Evolutionary conservation across 139 green algal genomes (phyloP), one percentile per base, ranked within the genome.

Genomic region (Micractinium sp.): DNA sequence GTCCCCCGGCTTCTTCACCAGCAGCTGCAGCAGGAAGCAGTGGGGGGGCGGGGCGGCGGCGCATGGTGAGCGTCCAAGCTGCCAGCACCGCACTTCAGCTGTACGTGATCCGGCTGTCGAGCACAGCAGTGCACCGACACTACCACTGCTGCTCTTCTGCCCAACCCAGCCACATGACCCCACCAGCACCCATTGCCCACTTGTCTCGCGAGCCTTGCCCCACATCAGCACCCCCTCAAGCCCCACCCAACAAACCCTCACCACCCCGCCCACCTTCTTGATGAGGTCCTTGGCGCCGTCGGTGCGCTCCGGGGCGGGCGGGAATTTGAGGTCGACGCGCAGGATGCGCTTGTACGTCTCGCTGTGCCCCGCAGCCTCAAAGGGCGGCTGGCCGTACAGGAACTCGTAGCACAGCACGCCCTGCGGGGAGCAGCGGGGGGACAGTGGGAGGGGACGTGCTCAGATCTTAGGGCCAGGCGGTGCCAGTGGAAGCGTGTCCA

Each of bases 381-480:
- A 99, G 67, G 98, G 98, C 12, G 98, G 96, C 23, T 87, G 66
- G 38, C 98, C 98, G 69, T 94, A 97, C 75, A 99, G 92, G 91
- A 99, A 99, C 95, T 99, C 98, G 89, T 98, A 99, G 78, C 93
- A 95, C 41, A 99, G 95, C 89, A 99, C 97, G 47, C 98, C 98
- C 82, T 99, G 87, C 36, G 31, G 60, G 25, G 82, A 12, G n/a
- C 23, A 82, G 38, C 1, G 38, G 35, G 19, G 2, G 9, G 33
- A 25, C 14, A 41, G 53, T 41, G 25, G 47, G 56, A 69, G 66
- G 66, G 66, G 7, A 73, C 66, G 15, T 73, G 3, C n/a, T n/a
- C n/a, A 29, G 25, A 12, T n/a, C 25, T n/a, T n/a, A 29, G 66
- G 25, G 25, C 66, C 2, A 73, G 66, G 66, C 25, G 66, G 66